Percentiles rank a stretch among this genome's conserved stretches.
Evolutionary conservation across 208 protist genomes (phyloP).

Genomic region (Strigomonas culicis): DNA sequence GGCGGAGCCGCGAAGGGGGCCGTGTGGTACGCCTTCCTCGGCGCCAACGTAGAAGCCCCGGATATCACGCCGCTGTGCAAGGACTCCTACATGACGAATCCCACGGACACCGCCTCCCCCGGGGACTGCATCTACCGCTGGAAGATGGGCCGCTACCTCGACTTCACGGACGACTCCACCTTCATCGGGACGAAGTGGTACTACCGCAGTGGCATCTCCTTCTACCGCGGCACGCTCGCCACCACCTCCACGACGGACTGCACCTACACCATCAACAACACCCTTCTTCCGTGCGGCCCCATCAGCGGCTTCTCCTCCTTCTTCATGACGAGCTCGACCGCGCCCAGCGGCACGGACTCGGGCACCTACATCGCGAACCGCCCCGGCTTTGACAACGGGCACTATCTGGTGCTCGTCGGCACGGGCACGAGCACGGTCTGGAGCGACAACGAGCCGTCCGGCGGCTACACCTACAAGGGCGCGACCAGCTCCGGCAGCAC

Average conservation of each 20-base stretch:
- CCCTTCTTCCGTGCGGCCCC: not conserved
- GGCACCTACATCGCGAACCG: constrained; percentile 8
- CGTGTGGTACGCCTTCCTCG: constrained; percentile 35
- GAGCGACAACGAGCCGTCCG: constrained; percentile 24
- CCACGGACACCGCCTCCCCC: not conserved
- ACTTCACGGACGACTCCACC: constrained; percentile 18
- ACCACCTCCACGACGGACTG: not conserved
- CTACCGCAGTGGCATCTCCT: constrained; percentile 21
- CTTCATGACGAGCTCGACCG: not conserved
- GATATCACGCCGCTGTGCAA: not conserved
- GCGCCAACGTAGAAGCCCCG: constrained; percentile 16
- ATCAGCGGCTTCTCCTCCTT: constrained; percentile 16
- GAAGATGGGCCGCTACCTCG: constrained; percentile 34
- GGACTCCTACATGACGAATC: not conserved
- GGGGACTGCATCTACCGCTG: constrained; percentile 38
- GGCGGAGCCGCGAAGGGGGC: constrained; percentile 9
- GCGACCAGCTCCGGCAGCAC: constrained; percentile 10
- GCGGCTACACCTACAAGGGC: constrained; percentile 32
- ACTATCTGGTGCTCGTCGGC: constrained; percentile 22
- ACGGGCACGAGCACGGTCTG: constrained; percentile 17
- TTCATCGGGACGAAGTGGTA: constrained; percentile 8
- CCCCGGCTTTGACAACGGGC: constrained; percentile 16
- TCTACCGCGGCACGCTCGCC: constrained; percentile 21
- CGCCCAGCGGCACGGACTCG: not conserved
- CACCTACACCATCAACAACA: not conserved